Base-by-base conservation (phyloP, 208 protist species). In the Trypanosoma rangeli region DNA sequence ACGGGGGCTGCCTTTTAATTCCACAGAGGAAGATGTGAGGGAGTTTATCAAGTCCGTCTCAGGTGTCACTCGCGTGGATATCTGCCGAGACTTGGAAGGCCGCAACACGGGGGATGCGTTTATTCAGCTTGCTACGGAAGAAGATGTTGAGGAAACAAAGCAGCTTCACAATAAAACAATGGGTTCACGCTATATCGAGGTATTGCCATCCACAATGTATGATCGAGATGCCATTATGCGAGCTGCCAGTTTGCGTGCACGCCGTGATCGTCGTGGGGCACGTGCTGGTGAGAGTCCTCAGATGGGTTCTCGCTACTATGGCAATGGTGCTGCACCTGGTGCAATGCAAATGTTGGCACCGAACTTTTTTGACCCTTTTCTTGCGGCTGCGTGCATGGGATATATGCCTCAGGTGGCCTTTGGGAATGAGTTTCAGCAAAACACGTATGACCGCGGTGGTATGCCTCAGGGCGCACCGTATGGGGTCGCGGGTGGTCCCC, bases 41-140 rank as follows among this genome's bases (percentile, higher is more conserved):
- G 67, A 61, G 18, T 93, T 93, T 53, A 48, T 93, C 16, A 39
- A 64, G 5, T 59, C 24, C 22, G 74, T 88, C 10, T 48, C 72
- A 0, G 75, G 74, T 31, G 77, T 85, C 26, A 26, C 73, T 9
- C 66, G 73, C 20, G 33, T 92, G 16, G 82, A 90, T 22, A 50
- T 93, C 3, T 83, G 82, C 56, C 42, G 52, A 15, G 74, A 89
- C 59, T 15, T 48, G 26, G 78, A 84, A 3, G 78, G 74, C 0
- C 73, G 80, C 50, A 80, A 66, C 59, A 90, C 84, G 5, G 90
- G 90, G 3, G 82, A 93, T 56, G 87, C 86, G 18, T 95, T 87
- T 63, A 68, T 94, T 24, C 84, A 92, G 64, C 61, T 94, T 18
- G 46, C 53, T 16, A 75, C 26, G 13, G 67, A 70, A 1, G 69